These are phyloP conservation scores for Aspergillus taichungensis DNA, from an alignment of 495 filamentous ascomycete species.

Conservation along the genomic window DNA sequence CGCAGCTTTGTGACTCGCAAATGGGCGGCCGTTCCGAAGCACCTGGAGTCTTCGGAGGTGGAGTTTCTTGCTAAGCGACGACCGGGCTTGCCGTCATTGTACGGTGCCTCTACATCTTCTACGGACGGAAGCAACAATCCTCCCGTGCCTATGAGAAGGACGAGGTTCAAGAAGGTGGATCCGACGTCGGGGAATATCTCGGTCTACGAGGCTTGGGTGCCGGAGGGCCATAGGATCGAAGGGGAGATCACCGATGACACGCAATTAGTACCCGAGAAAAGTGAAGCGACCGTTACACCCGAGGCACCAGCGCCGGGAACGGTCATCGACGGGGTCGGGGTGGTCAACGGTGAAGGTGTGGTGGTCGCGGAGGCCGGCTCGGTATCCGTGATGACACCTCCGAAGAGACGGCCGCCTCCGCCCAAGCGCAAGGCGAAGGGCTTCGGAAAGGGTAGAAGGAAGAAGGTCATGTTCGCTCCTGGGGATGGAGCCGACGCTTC, in stretches of 20 bases:
- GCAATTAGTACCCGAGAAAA: conserved; percentile 23
- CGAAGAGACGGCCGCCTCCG: conserved; percentile 59
- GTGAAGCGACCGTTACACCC: conserved; percentile 27
- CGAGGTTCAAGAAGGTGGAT: conserved; percentile 68
- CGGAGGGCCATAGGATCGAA: conserved; percentile 72
- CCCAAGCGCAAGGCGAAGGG: conserved; percentile 69
- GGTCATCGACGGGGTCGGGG: conserved; percentile 52
- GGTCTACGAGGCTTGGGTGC: conserved; percentile 70
- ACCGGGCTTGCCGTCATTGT: conserved; percentile 57
- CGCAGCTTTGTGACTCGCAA: conserved; percentile 60
- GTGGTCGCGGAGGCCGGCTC: conserved; percentile 46
- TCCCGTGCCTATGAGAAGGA: conserved; percentile 52
- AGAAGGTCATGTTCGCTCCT: conserved; percentile 49
- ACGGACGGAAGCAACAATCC: conserved; percentile 35
- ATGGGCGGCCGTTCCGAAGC: conserved; percentile 72
- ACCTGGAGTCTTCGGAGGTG: conserved; percentile 62
- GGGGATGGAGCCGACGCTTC: conserved; percentile 34
- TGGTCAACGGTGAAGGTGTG: conserved; percentile 52
- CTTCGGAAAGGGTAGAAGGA: conserved; percentile 57
- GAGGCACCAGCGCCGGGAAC: conserved; percentile 48
- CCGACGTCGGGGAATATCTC: conserved; percentile 64
- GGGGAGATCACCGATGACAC: conserved; percentile 62
- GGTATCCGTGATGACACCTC: conserved; percentile 33
- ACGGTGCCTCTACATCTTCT: conserved; percentile 37
- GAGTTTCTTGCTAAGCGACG: conserved; percentile 84